Conservation (phyloP, 371 early-diverging fungal genomes). For the Apophysomyces trapeziformis region DNA sequence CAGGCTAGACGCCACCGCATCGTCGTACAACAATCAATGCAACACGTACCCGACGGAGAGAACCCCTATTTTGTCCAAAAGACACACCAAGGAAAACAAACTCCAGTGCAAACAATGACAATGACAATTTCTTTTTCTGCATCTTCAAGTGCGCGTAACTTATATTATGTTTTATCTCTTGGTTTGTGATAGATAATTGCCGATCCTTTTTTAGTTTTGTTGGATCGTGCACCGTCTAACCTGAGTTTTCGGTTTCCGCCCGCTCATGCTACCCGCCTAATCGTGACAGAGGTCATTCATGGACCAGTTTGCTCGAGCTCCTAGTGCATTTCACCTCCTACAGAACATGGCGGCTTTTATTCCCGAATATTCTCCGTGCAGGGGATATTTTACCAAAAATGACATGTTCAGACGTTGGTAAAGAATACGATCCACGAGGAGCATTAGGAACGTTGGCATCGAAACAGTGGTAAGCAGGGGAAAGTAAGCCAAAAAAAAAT, state of each 20-base stretch:
- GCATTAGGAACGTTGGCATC: neutral
- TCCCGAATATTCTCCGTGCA: neutral
- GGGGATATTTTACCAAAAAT: constrained; percentile 5
- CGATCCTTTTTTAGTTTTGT: neutral
- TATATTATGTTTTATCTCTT: neutral
- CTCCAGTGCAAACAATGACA: neutral
- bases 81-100: neutral
- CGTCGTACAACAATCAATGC: constrained; percentile 12
- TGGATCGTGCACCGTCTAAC: constrained; percentile 8
- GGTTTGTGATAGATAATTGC: neutral
- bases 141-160: neutral
- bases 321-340: neutral
- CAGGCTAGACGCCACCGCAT: neutral
- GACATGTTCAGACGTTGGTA: neutral
- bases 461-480: constrained; percentile 2
- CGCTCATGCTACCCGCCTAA: neutral
- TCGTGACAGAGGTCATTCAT: constrained; percentile 2
- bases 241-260: neutral
- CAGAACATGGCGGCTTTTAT: constrained; percentile 1
- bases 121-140: neutral
- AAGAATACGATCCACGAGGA: constrained; percentile 1
- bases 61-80: neutral
- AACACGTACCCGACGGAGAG: constrained; percentile 1
- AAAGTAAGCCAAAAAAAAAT: neutral
- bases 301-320: neutral